Evolutionary conservation across 208 protist species (phyloP).

Genomic region (Trypanosoma avium): DNA sequence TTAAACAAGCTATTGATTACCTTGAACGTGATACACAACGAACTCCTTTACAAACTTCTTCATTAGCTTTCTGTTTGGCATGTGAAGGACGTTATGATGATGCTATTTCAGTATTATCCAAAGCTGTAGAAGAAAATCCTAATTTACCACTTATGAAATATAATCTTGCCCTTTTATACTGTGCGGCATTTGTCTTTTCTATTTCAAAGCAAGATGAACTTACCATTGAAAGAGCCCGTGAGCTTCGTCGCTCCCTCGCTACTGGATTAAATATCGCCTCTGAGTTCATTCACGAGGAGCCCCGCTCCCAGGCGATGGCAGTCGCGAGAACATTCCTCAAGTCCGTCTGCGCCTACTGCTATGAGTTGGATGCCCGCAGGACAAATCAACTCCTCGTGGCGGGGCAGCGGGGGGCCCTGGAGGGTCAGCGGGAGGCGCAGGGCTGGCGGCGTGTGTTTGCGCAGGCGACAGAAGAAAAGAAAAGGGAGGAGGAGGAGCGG

Average conservation of each 20-base stretch:
- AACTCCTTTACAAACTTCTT: constrained; percentile 55
- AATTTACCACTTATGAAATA: constrained; percentile 65
- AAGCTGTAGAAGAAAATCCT: constrained; percentile 22
- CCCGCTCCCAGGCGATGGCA: constrained; percentile 28
- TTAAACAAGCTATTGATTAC: constrained; percentile 82
- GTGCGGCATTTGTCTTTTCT: constrained; percentile 56
- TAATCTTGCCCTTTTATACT: constrained; percentile 73
- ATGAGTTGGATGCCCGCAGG: constrained; percentile 46
- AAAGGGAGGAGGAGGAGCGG: constrained; percentile 33
- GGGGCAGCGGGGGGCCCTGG: constrained; percentile 39
- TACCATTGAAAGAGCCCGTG: constrained; percentile 38
- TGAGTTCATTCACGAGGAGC: constrained; percentile 29
- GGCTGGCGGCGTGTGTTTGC: constrained; percentile 51
- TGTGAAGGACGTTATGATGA: constrained; percentile 54
- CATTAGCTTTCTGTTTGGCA: constrained; percentile 74
- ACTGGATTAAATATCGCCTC: constrained; percentile 34
- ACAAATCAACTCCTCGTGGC: constrained; percentile 46
- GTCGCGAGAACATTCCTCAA: constrained; percentile 35
- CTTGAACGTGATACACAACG: constrained; percentile 34
- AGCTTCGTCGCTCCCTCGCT: constrained; percentile 42
- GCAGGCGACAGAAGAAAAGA: constrained; percentile 41
- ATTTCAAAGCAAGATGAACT: constrained; percentile 36
- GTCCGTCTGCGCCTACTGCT: constrained; percentile 47
- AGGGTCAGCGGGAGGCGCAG: constrained; percentile 39
- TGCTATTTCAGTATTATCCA: constrained; percentile 50